A percentile compares a stretch with the other conserved stretches of the same genome.
phyloP scores from a whole-genome alignment of 768 basidiomycete species.

The Asterophora parasitica region DNA sequence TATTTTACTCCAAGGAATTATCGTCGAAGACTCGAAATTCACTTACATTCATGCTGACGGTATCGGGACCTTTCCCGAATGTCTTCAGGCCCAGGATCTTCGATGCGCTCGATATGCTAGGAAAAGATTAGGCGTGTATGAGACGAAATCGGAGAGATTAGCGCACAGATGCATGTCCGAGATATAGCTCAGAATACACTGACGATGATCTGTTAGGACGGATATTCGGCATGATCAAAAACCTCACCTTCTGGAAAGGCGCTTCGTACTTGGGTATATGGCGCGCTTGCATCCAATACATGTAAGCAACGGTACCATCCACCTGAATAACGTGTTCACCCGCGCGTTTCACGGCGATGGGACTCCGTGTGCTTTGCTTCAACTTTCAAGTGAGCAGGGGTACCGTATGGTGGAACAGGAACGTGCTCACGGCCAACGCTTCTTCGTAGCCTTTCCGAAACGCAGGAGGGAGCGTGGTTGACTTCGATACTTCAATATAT shows the following conservation, averaged over 20 bases:
- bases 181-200: slow-evolving; percentile 79
- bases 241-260: slow-evolving; percentile 69
- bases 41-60: slow-evolving; percentile 59
- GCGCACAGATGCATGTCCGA: slow-evolving; percentile 77
- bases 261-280: slow-evolving; percentile 61
- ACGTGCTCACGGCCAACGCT: slow-evolving; percentile 24
- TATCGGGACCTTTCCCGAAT: slow-evolving; percentile 43
- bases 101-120: slow-evolving; percentile 53
- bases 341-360: slow-evolving; percentile 60
- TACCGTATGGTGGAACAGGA: not conserved
- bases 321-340: slow-evolving; percentile 34
- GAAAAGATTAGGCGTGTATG: slow-evolving; percentile 7
- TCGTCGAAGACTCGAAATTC: not conserved
- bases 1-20: slow-evolving; percentile 1
- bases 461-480: slow-evolving; percentile 28
- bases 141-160: not conserved
- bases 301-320: slow-evolving; percentile 47
- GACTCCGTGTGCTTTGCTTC: slow-evolving; percentile 65
- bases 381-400: not conserved
- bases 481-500: slow-evolving; percentile 26
- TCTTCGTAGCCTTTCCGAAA: slow-evolving; percentile 30
- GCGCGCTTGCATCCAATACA: slow-evolving; percentile 81
- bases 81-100: slow-evolving; percentile 52
- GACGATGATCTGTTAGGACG: not conserved
- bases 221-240: not conserved